phyloP scores from a whole-genome alignment of 1,139 yeast genomes.

The Debaryomyces udenii region DNA sequence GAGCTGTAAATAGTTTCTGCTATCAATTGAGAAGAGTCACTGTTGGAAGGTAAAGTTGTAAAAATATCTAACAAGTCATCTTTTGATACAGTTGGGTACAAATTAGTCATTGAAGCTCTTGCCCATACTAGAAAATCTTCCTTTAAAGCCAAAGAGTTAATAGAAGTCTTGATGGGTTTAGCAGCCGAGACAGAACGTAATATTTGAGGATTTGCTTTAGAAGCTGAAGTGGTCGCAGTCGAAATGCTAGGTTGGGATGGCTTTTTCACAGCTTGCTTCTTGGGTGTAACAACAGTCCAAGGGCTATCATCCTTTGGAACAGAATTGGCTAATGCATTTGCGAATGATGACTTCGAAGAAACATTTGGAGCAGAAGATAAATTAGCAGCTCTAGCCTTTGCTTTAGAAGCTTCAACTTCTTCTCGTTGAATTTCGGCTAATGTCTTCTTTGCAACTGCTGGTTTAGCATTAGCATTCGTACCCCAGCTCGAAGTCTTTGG shows the following conservation, averaged over 20 bases:
- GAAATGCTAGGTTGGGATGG: conserved; percentile 25
- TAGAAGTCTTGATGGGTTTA: conserved; percentile 27
- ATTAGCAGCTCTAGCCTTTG: conserved; percentile 29
- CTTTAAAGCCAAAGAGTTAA: conserved; percentile 36
- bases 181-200: conserved; percentile 51
- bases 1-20: conserved; percentile 91
- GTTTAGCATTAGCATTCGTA: conserved; percentile 21
- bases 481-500: conserved; percentile 65
- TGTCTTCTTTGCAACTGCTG: conserved; percentile 33
- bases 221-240: conserved; percentile 22
- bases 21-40: conserved; percentile 82
- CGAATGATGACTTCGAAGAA: conserved; percentile 29
- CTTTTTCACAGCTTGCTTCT: conserved; percentile 31
- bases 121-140: conserved; percentile 89
- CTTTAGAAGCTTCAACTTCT: conserved; percentile 44
- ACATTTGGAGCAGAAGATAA: conserved; percentile 18
- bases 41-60: conserved; percentile 70
- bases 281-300: conserved; percentile 49
- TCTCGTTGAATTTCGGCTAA: conserved; percentile 52
- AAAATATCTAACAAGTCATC: conserved; percentile 82
- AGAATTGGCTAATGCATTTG: conserved; percentile 32
- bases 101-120: conserved; percentile 67
- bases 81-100: conserved; percentile 73
- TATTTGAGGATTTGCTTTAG: conserved; percentile 43
- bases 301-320: conserved; percentile 35